These are phyloP conservation scores for Coemansia sp. DNA, from an alignment of 192 early-diverging fungal genomes.

Conservation along the genomic window DNA sequence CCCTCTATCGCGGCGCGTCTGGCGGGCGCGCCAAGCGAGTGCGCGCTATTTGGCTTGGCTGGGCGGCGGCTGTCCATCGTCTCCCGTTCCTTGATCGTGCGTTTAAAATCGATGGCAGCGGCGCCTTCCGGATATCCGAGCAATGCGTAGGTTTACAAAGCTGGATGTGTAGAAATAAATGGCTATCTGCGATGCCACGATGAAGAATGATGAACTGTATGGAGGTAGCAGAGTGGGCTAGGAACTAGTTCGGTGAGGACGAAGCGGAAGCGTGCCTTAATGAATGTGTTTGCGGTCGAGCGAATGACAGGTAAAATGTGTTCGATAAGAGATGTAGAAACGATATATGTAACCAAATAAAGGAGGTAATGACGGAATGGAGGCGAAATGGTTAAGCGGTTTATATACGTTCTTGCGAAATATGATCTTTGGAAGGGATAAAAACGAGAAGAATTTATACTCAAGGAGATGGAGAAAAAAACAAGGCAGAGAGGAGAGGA, in stretches of 20 bases:
- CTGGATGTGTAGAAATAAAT: not conserved
- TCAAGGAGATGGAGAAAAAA: constrained; percentile 9
- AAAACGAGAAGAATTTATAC: constrained; percentile 5
- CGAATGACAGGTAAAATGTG: not conserved
- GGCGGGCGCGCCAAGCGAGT: not conserved
- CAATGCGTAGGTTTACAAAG: too few species aligned
- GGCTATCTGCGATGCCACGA: constrained; percentile 6
- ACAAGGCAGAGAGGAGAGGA: constrained; percentile 13
- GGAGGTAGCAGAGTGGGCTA: constrained; percentile 16
- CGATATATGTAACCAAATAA: not conserved
- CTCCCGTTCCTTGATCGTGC: not conserved
- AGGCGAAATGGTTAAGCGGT: too few species aligned
- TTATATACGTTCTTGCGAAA: not conserved
- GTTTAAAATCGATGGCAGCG: not conserved
- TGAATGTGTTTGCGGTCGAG: not conserved
- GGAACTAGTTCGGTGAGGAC: not conserved
- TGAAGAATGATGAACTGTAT: constrained; percentile 13
- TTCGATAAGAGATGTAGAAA: not conserved
- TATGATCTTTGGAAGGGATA: not conserved
- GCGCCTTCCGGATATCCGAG: too few species aligned
- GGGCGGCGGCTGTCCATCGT: not conserved
- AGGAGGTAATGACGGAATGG: not conserved
- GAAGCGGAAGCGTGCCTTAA: not conserved
- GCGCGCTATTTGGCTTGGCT: not conserved
- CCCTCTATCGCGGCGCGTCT: not conserved